Base-by-base conservation (phyloP, 306 rosid genomes). In the Dalbergia cultrata region DNA sequence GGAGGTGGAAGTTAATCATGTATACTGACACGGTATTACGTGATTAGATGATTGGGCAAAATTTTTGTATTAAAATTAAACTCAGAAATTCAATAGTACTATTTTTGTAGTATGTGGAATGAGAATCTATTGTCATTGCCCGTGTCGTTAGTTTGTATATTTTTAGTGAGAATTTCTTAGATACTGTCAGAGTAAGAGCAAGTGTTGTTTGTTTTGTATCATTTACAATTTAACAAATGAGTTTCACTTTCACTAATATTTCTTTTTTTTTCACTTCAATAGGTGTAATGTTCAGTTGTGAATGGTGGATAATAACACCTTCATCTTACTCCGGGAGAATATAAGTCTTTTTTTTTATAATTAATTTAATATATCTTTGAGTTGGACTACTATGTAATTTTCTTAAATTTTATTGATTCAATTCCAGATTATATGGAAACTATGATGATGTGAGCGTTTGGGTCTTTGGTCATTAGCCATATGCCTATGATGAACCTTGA, bases 391-490 rank as follows among this genome's bases (percentile, higher is more conserved):
- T 52, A 26, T 52, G 13, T 63, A 47, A 35, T 21, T 67, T 67
- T 22, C 35, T 56, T 52, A 63, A 37, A 14, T 64, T 19, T 7
- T 13, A 72, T 17, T 70, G 62, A 14, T 37, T 60, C 8, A 22
- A 13, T 41, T 26, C 31, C 2, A 77, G 75, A n/a, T 62, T 53
- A 11, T 13, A 34, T 26, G 53, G 52, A 74, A 52, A 41, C 44
- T 45, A 59, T 69, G 75, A 59, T 34, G 35, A 9, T 35, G 35
- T 50, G 50, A 52, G 26, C 31, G 22, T 26, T 17, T 69, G 43
- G 53, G 47, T 77, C 59, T 62, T 76, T 77, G 37, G 31, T 64
- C 26, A 64, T 11, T 19, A 49, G 19, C 54, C 63, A 60, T 77
- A 54, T 77, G 62, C 77, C 21, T 34, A 52, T 75, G 70, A 59